Evolutionary conservation across 139 green algal species (phyloP).

Genomic region (Axilococcus clingmanii): DNA sequence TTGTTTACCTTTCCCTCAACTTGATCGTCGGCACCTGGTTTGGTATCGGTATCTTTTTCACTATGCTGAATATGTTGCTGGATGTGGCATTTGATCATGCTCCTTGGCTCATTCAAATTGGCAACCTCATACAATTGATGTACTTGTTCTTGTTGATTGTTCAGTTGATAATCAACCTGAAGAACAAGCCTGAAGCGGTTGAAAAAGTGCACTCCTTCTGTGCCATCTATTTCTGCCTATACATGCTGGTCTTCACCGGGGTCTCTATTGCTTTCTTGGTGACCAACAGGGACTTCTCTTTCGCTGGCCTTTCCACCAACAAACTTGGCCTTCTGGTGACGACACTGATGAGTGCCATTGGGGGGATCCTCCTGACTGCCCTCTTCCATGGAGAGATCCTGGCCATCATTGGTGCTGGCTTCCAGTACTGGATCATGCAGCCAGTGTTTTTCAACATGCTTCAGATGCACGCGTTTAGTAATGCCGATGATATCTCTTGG

Average conservation of each 20-base stretch:
- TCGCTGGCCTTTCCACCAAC: constrained; percentile 12
- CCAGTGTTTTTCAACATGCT: constrained; percentile 33
- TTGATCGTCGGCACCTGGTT: constrained; percentile 12
- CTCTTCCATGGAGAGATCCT: constrained; percentile 29
- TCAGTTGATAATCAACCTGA: constrained; percentile 31
- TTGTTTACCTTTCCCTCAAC: constrained; percentile 8
- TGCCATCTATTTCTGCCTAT: constrained; percentile 31
- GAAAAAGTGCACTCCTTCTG: constrained; percentile 33
- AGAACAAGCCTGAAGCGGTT: constrained; percentile 31
- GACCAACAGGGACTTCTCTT: constrained; percentile 1
- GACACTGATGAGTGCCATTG: constrained; percentile 19
- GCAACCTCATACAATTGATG: constrained; percentile 11
- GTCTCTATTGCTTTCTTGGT: constrained; percentile 32
- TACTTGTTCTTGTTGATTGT: constrained; percentile 30
- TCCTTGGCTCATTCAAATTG: background rate
- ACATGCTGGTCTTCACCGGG: constrained; percentile 32
- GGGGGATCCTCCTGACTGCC: constrained; percentile 18
- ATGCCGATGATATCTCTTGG: constrained; percentile 35
- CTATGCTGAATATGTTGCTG: constrained; percentile 20
- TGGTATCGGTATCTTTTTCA: constrained; percentile 25
- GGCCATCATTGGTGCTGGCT: constrained; percentile 14
- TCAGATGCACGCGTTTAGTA: constrained; percentile 33
- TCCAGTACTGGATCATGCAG: constrained; percentile 35
- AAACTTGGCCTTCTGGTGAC: constrained; percentile 11
- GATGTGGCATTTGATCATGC: background rate